Evolutionary conservation across 176 grass and related monocot species (phyloP).

Genomic region (Phoenix roebelenii): DNA sequence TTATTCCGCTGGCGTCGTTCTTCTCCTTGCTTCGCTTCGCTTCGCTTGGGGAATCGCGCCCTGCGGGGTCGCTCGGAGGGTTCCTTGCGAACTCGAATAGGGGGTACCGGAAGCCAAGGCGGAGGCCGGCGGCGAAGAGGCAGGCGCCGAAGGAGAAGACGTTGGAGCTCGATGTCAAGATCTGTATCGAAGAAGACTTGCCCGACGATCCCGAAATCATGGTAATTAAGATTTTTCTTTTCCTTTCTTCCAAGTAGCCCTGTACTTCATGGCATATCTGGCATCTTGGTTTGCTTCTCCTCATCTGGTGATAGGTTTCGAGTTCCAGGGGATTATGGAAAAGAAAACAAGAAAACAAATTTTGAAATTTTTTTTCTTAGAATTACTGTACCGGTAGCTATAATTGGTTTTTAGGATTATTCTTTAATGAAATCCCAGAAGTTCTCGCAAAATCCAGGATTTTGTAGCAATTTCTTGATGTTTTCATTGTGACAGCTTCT

Average conservation of each 20-base stretch:
- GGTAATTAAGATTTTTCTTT: conserved; percentile 24
- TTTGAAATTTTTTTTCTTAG: no score
- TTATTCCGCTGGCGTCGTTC: conserved; percentile 3
- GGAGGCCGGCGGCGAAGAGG: conserved; percentile 44
- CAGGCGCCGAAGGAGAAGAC: conserved; percentile 56
- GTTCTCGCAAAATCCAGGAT: no score
- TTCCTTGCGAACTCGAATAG: conserved; percentile 35
- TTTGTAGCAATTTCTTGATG: no score
- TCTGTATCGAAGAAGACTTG: conserved; percentile 53
- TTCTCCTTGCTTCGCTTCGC: background rate
- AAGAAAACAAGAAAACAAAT: no score
- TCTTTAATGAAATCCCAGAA: no score
- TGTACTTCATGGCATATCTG: no score
- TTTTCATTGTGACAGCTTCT: no score
- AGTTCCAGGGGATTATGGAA: no score
- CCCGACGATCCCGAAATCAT: conserved; percentile 77
- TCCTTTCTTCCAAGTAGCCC: background rate
- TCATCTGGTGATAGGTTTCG: no score
- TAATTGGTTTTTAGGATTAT: no score
- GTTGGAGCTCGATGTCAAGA: conserved; percentile 64
- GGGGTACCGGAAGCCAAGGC: conserved; percentile 40
- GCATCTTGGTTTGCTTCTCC: no score
- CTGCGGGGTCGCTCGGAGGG: conserved; percentile 24
- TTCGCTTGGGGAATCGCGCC: conserved; percentile 13
- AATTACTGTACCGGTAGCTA: no score